A percentile compares a stretch with the other conserved stretches of the same genome.
Evolutionary conservation across 139 green algal genomes (phyloP).

Genomic region (Mychonastes homosphaera): DNA sequence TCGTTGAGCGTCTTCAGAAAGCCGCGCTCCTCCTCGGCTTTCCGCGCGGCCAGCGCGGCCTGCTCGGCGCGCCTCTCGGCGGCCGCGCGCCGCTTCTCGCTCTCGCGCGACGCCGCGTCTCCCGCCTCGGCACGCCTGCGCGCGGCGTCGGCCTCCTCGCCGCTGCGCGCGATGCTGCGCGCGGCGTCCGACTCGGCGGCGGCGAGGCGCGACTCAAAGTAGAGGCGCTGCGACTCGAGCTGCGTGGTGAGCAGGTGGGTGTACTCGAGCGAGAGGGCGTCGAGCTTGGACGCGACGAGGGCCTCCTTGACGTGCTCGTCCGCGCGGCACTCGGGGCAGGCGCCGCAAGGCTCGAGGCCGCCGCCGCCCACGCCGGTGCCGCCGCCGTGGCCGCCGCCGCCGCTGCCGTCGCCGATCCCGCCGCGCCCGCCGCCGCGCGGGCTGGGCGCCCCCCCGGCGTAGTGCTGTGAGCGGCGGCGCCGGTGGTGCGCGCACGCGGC

Average conservation of each 20-base stretch:
- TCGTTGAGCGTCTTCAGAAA: conserved; percentile 69
- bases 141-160: conserved; percentile 10
- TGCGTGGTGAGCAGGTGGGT: conserved; percentile 82
- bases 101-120: conserved; percentile 23
- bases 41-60: conserved; percentile 62
- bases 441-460: not conserved
- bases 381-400: conserved; percentile 7
- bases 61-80: conserved; percentile 43
- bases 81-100: conserved; percentile 20
- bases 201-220: conserved; percentile 60
- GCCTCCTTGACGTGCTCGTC: conserved; percentile 59
- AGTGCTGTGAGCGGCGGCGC: not conserved
- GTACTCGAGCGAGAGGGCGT: conserved; percentile 74
- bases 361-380: conserved; percentile 18
- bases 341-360: not conserved
- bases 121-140: not conserved
- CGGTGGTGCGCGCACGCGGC: not conserved
- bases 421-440: conserved; percentile 7
- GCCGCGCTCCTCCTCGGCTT: conserved; percentile 60
- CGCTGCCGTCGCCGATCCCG: not conserved
- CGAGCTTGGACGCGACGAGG: conserved; percentile 56
- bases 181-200: conserved; percentile 19
- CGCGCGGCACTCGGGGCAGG: not conserved
- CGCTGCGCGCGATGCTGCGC: conserved; percentile 18
- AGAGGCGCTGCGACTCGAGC: conserved; percentile 77